Evolutionary conservation across 805 yeast species (phyloP).

Genomic region (Metschnikowia kunwiensis): DNA sequence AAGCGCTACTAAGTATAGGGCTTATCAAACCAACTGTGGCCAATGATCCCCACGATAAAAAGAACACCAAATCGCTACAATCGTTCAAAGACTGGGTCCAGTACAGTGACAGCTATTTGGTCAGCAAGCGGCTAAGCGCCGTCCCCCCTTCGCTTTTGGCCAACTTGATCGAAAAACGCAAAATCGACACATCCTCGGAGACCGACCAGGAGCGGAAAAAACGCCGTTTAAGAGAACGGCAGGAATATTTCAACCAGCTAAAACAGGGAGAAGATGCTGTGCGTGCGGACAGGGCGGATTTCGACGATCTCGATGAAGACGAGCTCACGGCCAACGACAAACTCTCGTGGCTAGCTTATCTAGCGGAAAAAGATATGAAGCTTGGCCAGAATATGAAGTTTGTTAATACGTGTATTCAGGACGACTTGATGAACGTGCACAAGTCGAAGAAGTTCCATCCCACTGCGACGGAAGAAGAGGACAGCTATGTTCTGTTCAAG

Average conservation of each 20-base stretch:
- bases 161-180: conserved; percentile 38
- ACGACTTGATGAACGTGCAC: conserved; percentile 27
- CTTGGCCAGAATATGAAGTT: conserved; percentile 39
- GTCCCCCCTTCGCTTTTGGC: conserved; percentile 31
- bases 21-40: conserved; percentile 52
- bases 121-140: conserved; percentile 25
- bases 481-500: conserved; percentile 19
- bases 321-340: conserved; percentile 25
- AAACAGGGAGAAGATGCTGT: conserved; percentile 25
- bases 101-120: conserved; percentile 26
- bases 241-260: conserved; percentile 39
- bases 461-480: conserved; percentile 15
- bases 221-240: conserved; percentile 35
- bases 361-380: conserved; percentile 33
- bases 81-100: conserved; percentile 37
- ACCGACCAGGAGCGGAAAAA: conserved; percentile 35
- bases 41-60: conserved; percentile 43
- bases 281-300: conserved; percentile 9
- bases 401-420: conserved; percentile 27
- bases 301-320: conserved; percentile 25
- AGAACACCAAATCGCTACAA: conserved; percentile 36
- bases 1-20: conserved; percentile 64
- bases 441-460: conserved; percentile 32
- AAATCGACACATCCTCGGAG: conserved; percentile 34
- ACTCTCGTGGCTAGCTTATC: conserved; percentile 37